Evolutionary conservation across 352 stramenopile genomes (phyloP), one percentile per base, ranked within the genome.

Genomic region (Phytopythium litorale): DNA sequence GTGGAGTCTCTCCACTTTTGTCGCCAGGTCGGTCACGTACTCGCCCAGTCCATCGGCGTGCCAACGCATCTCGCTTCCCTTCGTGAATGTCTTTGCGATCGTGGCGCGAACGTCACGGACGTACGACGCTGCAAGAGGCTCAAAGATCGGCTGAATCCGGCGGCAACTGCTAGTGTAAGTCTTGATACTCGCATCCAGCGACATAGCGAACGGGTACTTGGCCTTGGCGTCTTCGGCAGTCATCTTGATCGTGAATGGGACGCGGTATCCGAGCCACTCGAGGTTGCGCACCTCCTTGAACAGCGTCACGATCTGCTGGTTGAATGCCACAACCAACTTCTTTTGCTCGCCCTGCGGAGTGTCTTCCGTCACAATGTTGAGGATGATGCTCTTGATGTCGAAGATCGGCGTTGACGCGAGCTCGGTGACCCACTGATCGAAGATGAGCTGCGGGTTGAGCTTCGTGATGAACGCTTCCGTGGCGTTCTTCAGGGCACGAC

Each of bases 271-370:
- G 15, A 99, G 72, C 97, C 97, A 99, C 64, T 99, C 96, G 35
- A 99, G 74, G 70, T 99, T 98, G 42, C 96, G 89, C 48, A 99
- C 97, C 82, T 99, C 98, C 68, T 99, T 99, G 70, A 99, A 99
- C 35, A 99, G 74, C 37, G 94, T 94, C 37, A 99, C 94, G 65
- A 97, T 98, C 71, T 98, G 96, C 65, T 98, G 91, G 68, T 99
- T 98, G 81, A 99, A 99, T 51, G 87, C 88, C 11, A 97, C 88
- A 33, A 87, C 78, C 46, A 97, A 59, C 62, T 93, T 94, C 59
- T 88, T 89, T 2, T 72, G 78, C 65, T 91, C 75, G 30, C 86
- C 85, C 53, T 88, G 73, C 1, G 75, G 69, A 1, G 79, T 91
- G 11, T 92, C 73, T 67, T 94, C 87, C 16, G 85, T 92, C 61